phyloP scores from a whole-genome alignment of 306 rosid species.

The Senna tora region DNA sequence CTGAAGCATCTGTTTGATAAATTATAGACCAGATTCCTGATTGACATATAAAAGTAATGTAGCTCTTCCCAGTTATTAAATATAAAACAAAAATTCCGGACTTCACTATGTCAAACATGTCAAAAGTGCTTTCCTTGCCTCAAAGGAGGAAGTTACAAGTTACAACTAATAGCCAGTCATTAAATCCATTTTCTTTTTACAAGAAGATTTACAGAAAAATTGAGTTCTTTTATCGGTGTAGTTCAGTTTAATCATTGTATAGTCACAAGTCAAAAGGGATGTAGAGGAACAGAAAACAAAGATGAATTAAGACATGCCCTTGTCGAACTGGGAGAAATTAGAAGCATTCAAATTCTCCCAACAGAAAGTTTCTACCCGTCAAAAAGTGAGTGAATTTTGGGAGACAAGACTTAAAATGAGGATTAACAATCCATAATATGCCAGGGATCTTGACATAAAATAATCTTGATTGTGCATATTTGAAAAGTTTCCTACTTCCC shows the following conservation, averaged over 20 bases:
- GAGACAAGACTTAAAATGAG: constrained; percentile 5
- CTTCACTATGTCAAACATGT: not conserved
- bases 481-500: constrained; percentile 3
- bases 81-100: constrained; percentile 8
- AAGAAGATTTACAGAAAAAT: too few species aligned
- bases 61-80: too few species aligned
- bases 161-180: too few species aligned
- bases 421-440: not conserved
- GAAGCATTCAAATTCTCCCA: not conserved
- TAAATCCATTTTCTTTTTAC: too few species aligned
- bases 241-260: too few species aligned
- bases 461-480: not conserved
- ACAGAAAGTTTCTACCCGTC: not conserved
- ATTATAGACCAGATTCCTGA: too few species aligned
- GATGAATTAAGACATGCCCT: not conserved
- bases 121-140: constrained; percentile 5
- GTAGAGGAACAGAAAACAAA: too few species aligned
- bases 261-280: too few species aligned
- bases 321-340: not conserved
- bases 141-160: too few species aligned
- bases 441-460: not conserved
- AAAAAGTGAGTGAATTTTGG: not conserved
- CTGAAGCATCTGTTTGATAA: too few species aligned
- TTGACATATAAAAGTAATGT: too few species aligned
- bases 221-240: too few species aligned